Conservation (phyloP, 2,329 filamentous ascomycete species). For the Botrytis deweyae region DNA sequence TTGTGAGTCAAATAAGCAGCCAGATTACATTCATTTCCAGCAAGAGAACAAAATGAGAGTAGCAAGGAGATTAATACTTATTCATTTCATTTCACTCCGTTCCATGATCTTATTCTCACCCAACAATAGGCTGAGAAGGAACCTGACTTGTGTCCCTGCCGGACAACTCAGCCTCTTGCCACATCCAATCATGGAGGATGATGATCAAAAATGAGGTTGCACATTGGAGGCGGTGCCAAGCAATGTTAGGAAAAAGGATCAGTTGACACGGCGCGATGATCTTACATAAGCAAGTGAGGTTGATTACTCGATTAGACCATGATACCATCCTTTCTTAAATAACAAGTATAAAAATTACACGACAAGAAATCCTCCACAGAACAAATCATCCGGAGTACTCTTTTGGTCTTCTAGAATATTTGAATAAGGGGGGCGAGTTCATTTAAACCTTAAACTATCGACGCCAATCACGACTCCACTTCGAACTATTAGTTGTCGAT, state of each 20-base stretch:
- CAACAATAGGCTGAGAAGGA: slow-evolving; percentile 9
- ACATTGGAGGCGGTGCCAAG: slow-evolving; percentile 7
- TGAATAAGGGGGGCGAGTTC: background rate
- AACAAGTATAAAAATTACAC: background rate
- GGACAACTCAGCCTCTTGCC: slow-evolving; percentile 14
- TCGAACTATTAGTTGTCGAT: background rate
- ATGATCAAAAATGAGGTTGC: slow-evolving; percentile 12
- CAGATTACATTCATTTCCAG: background rate
- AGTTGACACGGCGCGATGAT: background rate
- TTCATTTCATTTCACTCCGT: background rate
- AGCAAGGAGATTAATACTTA: slow-evolving; percentile 12
- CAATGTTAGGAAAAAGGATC: slow-evolving; percentile 13
- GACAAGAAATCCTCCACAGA: background rate
- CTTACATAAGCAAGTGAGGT: slow-evolving; percentile 6
- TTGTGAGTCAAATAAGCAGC: background rate
- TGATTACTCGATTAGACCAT: background rate
- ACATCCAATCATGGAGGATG: slow-evolving; percentile 13
- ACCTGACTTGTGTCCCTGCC: background rate
- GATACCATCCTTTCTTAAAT: background rate
- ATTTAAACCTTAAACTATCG: background rate
- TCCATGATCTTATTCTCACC: background rate
- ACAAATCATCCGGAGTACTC: background rate
- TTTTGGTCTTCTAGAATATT: background rate
- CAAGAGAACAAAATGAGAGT: background rate
- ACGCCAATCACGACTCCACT: slow-evolving; percentile 6